A percentile compares a stretch with the other conserved stretches of the same genome.
These are phyloP conservation scores for Lichina pygmaea DNA, from an alignment of 495 filamentous ascomycete species.

Conservation along the genomic window DNA sequence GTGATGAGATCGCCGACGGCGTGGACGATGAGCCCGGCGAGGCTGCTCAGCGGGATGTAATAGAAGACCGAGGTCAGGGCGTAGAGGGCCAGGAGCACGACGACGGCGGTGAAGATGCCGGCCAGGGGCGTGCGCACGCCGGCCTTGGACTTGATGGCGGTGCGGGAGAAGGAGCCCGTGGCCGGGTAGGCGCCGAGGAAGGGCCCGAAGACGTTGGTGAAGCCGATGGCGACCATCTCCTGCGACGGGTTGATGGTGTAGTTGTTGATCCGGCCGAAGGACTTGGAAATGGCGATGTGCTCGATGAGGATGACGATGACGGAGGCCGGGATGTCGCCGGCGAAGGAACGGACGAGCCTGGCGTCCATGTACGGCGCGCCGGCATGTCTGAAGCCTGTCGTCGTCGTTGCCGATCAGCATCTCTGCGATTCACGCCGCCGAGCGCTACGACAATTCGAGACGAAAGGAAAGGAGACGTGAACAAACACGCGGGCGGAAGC, in stretches of 20 bases:
- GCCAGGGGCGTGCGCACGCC: constrained; percentile 84
- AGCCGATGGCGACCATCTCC: constrained; percentile 83
- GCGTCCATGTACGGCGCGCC: constrained; percentile 45
- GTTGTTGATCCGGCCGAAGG: constrained; percentile 88
- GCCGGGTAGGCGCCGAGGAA: constrained; percentile 89
- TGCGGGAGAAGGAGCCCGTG: constrained; percentile 90
- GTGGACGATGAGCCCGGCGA: constrained; percentile 93
- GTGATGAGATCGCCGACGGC: constrained; percentile 91
- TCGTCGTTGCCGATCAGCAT: background rate
- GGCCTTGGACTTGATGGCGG: constrained; percentile 94
- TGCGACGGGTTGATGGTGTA: constrained; percentile 96
- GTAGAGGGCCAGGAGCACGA: constrained; percentile 90
- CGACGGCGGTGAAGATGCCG: constrained; percentile 64
- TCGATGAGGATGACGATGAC: constrained; percentile 92
- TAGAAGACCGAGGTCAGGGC: constrained; percentile 78
- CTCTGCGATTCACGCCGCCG: background rate
- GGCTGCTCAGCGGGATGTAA: constrained; percentile 66
- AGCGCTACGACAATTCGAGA: background rate
- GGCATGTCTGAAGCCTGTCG: constrained; percentile 47
- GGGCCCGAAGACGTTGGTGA: constrained; percentile 74
- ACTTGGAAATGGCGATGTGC: constrained; percentile 69
- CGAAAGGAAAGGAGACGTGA: background rate
- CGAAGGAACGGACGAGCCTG: constrained; percentile 32
- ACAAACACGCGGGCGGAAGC: too few relatives aligned
- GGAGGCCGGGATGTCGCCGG: constrained; percentile 38